These are phyloP conservation scores for Blastocystis sp. DNA, from an alignment of 352 stramenopile species.

Conservation along the genomic window DNA sequence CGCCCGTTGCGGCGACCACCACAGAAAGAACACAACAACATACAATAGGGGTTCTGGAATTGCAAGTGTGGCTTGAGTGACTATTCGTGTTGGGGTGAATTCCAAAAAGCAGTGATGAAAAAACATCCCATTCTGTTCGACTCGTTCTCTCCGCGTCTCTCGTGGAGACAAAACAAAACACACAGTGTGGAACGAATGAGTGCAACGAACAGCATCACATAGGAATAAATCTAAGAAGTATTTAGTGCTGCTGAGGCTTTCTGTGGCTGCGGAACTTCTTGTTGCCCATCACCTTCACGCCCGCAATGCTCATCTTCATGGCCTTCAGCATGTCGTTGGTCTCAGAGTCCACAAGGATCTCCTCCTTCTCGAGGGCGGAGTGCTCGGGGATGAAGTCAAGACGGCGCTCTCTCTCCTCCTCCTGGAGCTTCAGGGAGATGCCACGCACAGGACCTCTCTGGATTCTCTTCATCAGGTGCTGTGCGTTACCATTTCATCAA, in stretches of 20 bases:
- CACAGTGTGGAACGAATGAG: background rate
- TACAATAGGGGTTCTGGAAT: background rate
- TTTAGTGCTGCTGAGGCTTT: slow-evolving; percentile 55
- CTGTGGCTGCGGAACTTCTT: slow-evolving; percentile 40
- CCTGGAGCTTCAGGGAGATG: slow-evolving; percentile 99
- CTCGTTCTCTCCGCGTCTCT: background rate
- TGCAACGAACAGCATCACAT: background rate
- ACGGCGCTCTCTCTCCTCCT: slow-evolving; percentile 97
- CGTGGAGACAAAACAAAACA: background rate
- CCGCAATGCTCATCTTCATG: slow-evolving; percentile 82
- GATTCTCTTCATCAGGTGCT: slow-evolving; percentile 99
- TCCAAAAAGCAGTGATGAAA: background rate
- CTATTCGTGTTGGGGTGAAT: background rate
- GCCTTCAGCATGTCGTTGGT: slow-evolving; percentile 94
- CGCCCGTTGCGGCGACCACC: background rate
- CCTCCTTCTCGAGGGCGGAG: slow-evolving; percentile 85
- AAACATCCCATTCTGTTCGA: background rate
- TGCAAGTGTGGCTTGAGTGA: background rate
- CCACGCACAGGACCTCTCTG: slow-evolving; percentile 94
- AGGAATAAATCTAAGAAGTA: background rate
- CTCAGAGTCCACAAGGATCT: slow-evolving; percentile 95
- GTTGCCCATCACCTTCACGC: slow-evolving; percentile 29
- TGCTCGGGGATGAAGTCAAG: slow-evolving; percentile 99
- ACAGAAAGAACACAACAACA: background rate
- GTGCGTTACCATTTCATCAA: background rate